Conservation (phyloP, 768 basidiomycete genomes). For the Agaricus sinodeliciosus region DNA sequence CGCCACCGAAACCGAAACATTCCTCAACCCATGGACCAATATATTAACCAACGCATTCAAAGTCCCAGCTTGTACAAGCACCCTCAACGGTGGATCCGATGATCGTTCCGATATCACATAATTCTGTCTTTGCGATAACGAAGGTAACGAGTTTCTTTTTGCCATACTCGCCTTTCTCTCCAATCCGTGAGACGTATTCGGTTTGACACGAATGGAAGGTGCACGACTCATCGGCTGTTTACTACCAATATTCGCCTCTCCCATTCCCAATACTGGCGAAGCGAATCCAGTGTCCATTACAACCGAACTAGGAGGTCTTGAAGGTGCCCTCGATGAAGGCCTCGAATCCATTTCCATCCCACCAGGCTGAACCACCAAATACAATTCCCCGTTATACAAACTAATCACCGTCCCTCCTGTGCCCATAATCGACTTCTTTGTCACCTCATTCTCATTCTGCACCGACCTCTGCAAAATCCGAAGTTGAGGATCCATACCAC, state of each 20-base stretch:
- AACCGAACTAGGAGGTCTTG: conserved; percentile 65
- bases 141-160: conserved; percentile 73
- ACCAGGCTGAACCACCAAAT: conserved; percentile 59
- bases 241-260: conserved; percentile 26
- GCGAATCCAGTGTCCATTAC: conserved; percentile 30
- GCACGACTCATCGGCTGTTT: conserved; percentile 36
- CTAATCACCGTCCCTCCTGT: conserved; percentile 66
- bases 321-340: conserved; percentile 55
- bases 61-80: conserved; percentile 74
- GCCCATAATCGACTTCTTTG: conserved; percentile 33
- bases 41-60: conserved; percentile 68
- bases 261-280: conserved; percentile 11
- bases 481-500: conserved; percentile 39
- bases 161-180: conserved; percentile 76
- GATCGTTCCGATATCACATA: conserved; percentile 56
- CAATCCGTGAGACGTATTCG: conserved; percentile 57
- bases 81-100: conserved; percentile 66
- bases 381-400: conserved; percentile 67
- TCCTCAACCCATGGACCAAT: conserved; percentile 70
- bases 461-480: conserved; percentile 25
- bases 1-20: conserved; percentile 72
- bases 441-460: conserved; percentile 23
- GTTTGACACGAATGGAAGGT: conserved; percentile 76
- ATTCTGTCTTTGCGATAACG: conserved; percentile 55
- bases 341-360: conserved; percentile 44